Percentiles rank a stretch among this genome's conserved stretches.
Conservation (phyloP, 805 yeast species). For the Ogataea methanolica region DNA sequence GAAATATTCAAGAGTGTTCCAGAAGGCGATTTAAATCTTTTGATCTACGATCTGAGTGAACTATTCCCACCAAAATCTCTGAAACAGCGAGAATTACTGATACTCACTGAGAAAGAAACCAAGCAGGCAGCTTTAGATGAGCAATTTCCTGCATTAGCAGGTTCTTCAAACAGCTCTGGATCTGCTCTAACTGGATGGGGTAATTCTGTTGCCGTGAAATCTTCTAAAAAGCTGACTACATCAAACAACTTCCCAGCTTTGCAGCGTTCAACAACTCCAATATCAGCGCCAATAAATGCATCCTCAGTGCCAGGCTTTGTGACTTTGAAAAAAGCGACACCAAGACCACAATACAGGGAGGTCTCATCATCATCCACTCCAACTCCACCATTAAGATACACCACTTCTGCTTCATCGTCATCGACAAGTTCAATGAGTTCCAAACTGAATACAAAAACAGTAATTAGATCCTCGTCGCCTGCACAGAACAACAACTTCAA, state of each 20-base stretch:
- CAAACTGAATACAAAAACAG: slow-evolving; percentile 6
- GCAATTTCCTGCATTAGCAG: slow-evolving; percentile 47
- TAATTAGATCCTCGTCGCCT: slow-evolving; percentile 8
- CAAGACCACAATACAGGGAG: neutral
- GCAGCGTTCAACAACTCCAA: slow-evolving; percentile 1
- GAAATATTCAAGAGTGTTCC: slow-evolving; percentile 38
- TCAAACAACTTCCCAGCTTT: slow-evolving; percentile 12
- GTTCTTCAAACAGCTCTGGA: slow-evolving; percentile 12
- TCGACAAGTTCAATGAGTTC: slow-evolving; percentile 12
- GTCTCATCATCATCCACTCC: neutral
- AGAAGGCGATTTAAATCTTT: slow-evolving; percentile 48
- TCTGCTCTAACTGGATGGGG: slow-evolving; percentile 7
- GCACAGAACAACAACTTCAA: slow-evolving; percentile 6
- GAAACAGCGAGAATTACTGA: slow-evolving; percentile 36
- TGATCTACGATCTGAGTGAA: slow-evolving; percentile 59
- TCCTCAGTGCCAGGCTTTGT: slow-evolving; percentile 12
- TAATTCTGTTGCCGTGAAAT: neutral
- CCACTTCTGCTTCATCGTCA: neutral
- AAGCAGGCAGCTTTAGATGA: slow-evolving; percentile 27
- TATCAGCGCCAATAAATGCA: slow-evolving; percentile 10
- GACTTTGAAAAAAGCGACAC: neutral
- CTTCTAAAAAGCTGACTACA: neutral
- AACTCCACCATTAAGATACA: slow-evolving; percentile 6
- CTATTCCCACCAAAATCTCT: slow-evolving; percentile 44
- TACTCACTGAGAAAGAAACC: slow-evolving; percentile 23